Evolutionary conservation across 306 rosid species (phyloP), one percentile per base, ranked within the genome.

Genomic region (Trifolium fragiferum): DNA sequence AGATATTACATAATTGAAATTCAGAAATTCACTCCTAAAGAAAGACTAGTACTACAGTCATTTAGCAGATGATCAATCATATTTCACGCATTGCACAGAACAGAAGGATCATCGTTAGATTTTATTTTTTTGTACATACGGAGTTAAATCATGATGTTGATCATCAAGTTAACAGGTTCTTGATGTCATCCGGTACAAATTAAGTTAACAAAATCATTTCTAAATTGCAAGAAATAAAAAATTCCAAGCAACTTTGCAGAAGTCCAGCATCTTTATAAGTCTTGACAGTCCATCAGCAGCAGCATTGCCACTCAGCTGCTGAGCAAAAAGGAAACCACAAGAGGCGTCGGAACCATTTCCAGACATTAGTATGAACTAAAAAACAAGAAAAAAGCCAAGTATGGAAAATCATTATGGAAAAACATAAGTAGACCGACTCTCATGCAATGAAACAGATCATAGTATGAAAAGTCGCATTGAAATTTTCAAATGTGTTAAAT

Each of bases 231-330:
- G 71, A 58, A 70, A 70, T 54, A 27, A 57, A 78, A 78, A 84
- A 82, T 82, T 51, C 74, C 77, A 80, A 49, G 85, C 74, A 83
- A 72, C 84, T 75, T 71, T 58, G 80, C 59, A 55, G 46, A 65
- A 55, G 69, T 19, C 60, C 58, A 12, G 76, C 72, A 47, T 78
- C 83, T 66, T 61, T 58, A 47, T 73, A 21, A 32, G 73, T 57
- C 86, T 82, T 58, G 51, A 76, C 43, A 23, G 30, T 54, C 43
- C 73, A 16, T 59, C 71, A 0, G 32, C 68, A 4, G 64, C 74
- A n/a, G 41, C 35, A 7, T 62, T n/a, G 64, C 66, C 67, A 16
- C 82, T 83, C 55, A 89, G 84, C 97, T 89, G 87, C 87, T 66
- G 8, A 75, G 51, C 54, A 76, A 66, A 59, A 71, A 55, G 51